phyloP scores from a whole-genome alignment of 140 eudicot species.

The Anethum foeniculum region DNA sequence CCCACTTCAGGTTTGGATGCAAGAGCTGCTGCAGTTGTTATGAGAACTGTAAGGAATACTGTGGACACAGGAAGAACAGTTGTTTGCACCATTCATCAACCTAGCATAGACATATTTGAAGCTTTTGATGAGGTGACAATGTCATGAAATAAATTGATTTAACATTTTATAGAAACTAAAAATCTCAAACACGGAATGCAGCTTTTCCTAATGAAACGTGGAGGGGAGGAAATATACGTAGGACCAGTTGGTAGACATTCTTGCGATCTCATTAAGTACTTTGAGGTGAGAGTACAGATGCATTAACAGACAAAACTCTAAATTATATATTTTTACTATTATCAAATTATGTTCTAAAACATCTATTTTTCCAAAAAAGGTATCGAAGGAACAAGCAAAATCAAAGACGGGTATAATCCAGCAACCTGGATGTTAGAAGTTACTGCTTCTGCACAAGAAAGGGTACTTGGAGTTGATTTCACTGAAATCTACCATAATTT shows the following conservation, averaged over 20 bases:
- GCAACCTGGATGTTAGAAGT: conserved; percentile 66
- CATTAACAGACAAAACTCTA: too few relatives aligned
- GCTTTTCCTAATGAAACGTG: conserved; percentile 73
- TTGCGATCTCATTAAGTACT: conserved; percentile 15
- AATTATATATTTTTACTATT: too few relatives aligned
- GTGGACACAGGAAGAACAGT: conserved; percentile 88
- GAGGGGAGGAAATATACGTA: conserved; percentile 67
- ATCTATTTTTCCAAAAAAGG: conserved; percentile 7
- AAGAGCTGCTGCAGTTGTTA: conserved; percentile 86
- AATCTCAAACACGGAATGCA: conserved; percentile 16
- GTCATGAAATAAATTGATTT: background rate
- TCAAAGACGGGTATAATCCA: conserved; percentile 49
- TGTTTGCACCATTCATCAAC: conserved; percentile 94
- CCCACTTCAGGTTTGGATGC: conserved; percentile 92
- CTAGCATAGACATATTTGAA: conserved; percentile 85
- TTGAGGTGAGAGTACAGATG: background rate
- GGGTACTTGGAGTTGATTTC: conserved; percentile 43
- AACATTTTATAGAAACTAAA: background rate
- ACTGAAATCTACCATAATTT: conserved; percentile 47
- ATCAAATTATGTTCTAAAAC: too few relatives aligned
- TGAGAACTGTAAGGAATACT: conserved; percentile 88
- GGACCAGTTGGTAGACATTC: conserved; percentile 72
- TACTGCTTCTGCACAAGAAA: conserved; percentile 45
- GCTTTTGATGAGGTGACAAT: conserved; percentile 77
- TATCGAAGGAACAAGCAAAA: conserved; percentile 38